These are phyloP conservation scores for Artemisia tridentata DNA, from an alignment of 129 eudicot species.

Conservation along the genomic window DNA sequence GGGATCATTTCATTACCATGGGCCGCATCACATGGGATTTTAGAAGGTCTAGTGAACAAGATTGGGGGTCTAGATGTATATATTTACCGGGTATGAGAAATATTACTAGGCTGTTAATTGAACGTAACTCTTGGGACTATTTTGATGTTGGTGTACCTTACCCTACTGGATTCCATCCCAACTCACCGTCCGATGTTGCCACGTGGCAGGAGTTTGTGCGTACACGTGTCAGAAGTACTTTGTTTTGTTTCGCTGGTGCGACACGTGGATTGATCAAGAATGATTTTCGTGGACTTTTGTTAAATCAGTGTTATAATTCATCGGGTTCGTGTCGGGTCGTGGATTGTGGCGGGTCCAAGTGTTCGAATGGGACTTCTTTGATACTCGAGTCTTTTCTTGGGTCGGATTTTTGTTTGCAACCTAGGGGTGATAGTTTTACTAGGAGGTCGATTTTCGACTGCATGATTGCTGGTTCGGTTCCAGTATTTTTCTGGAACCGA, in stretches of 20 bases:
- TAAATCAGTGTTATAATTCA: conserved; percentile 57
- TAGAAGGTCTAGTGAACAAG: conserved; percentile 54
- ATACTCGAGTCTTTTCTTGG: conserved; percentile 76
- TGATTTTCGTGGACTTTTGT: conserved; percentile 67
- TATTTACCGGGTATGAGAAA: conserved; percentile 71
- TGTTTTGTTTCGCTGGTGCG: conserved; percentile 84
- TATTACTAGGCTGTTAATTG: conserved; percentile 78
- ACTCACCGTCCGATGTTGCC: conserved; percentile 42
- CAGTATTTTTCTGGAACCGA: conserved; percentile 89
- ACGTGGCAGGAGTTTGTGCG: conserved; percentile 73
- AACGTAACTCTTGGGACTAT: conserved; percentile 89
- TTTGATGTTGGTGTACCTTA: conserved; percentile 92
- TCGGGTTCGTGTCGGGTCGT: conserved; percentile 70
- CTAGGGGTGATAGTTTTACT: conserved; percentile 90
- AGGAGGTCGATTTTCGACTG: conserved; percentile 89
- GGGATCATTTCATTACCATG: conserved; percentile 86
- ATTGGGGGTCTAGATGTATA: conserved; percentile 87
- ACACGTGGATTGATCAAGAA: conserved; percentile 75
- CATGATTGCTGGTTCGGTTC: conserved; percentile 96
- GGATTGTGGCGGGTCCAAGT: conserved; percentile 71
- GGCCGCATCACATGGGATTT: conserved; percentile 98
- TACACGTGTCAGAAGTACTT: conserved; percentile 43
- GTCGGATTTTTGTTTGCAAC: conserved; percentile 82
- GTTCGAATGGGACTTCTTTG: conserved; percentile 63
- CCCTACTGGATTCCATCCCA: conserved; percentile 98